Percentiles rank a stretch among this genome's conserved stretches.
phyloP scores from a whole-genome alignment of 1,139 yeast species.

The Yamadazyma diddensiae region DNA sequence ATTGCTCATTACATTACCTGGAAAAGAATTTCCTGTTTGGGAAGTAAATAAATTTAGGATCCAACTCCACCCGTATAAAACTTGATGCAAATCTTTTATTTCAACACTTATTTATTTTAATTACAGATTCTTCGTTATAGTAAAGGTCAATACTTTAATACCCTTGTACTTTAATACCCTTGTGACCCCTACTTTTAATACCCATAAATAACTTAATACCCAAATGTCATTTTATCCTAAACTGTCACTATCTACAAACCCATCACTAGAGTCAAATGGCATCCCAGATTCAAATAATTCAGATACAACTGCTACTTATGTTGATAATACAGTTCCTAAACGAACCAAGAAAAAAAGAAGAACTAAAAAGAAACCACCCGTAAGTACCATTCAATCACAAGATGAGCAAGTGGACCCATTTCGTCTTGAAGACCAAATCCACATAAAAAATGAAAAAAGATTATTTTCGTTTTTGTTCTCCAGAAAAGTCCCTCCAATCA shows the following conservation, averaged over 20 bases:
- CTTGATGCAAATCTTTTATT: too few relatives aligned
- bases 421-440: constrained; percentile 11
- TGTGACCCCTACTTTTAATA: constrained; percentile 3
- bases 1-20: too few relatives aligned
- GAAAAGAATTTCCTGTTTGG: too few relatives aligned
- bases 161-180: too few relatives aligned
- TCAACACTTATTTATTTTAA: too few relatives aligned
- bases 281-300: constrained; percentile 12
- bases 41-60: too few relatives aligned
- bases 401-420: constrained; percentile 5
- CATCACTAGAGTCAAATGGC: constrained; percentile 6
- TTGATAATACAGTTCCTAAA: constrained; percentile 9
- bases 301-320: constrained; percentile 18
- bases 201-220: not conserved
- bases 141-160: too few relatives aligned
- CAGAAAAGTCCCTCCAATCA: constrained; percentile 34
- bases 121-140: too few relatives aligned
- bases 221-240: constrained; percentile 11
- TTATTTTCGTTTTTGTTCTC: constrained; percentile 33
- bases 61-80: too few relatives aligned
- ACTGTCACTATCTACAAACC: constrained; percentile 6
- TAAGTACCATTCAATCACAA: constrained; percentile 12
- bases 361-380: constrained; percentile 9
- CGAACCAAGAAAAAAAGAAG: constrained; percentile 3
- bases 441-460: constrained; percentile 27